phyloP scores from a whole-genome alignment of 1,284 basidiomycete genomes.

The Lignosus rhinocerotis region DNA sequence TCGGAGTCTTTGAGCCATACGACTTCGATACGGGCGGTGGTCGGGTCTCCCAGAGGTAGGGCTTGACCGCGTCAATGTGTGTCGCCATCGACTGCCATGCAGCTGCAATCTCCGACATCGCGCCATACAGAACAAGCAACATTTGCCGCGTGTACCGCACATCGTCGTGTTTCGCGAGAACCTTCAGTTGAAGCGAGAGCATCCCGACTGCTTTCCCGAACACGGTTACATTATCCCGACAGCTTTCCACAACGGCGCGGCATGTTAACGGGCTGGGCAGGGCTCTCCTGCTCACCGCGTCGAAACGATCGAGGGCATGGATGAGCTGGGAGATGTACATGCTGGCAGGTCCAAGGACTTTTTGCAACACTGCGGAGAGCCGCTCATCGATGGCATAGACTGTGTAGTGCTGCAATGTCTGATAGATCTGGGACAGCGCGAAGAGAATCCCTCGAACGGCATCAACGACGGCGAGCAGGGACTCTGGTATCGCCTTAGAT shows the following conservation, averaged over 20 bases:
- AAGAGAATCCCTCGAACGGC: slow-evolving; percentile 91
- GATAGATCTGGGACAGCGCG: slow-evolving; percentile 89
- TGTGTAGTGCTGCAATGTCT: slow-evolving; percentile 88
- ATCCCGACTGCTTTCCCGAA: slow-evolving; percentile 89
- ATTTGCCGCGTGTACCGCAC: slow-evolving; percentile 88
- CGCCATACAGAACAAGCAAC: slow-evolving; percentile 87
- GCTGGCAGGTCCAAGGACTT: slow-evolving; percentile 86
- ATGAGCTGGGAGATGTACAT: slow-evolving; percentile 85
- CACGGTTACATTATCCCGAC: slow-evolving; percentile 82
- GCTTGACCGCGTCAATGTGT: slow-evolving; percentile 71
- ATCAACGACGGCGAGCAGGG: slow-evolving; percentile 80
- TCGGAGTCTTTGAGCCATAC: slow-evolving; percentile 24
- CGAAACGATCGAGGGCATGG: slow-evolving; percentile 90
- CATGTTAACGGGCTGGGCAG: slow-evolving; percentile 76
- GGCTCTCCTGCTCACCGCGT: slow-evolving; percentile 74
- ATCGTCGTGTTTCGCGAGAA: slow-evolving; percentile 77
- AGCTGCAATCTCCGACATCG: slow-evolving; percentile 84
- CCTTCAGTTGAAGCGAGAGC: slow-evolving; percentile 79
- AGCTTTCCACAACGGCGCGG: slow-evolving; percentile 79
- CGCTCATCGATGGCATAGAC: slow-evolving; percentile 86
- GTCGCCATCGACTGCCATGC: slow-evolving; percentile 85
- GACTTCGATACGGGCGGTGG: slow-evolving; percentile 35
- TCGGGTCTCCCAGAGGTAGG: slow-evolving; percentile 54
- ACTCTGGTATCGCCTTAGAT: slow-evolving; percentile 70
- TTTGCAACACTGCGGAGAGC: slow-evolving; percentile 78